Evolutionary conservation across 768 basidiomycete species (phyloP), one percentile per base, ranked within the genome.

Genomic region (Daedalea quercina): DNA sequence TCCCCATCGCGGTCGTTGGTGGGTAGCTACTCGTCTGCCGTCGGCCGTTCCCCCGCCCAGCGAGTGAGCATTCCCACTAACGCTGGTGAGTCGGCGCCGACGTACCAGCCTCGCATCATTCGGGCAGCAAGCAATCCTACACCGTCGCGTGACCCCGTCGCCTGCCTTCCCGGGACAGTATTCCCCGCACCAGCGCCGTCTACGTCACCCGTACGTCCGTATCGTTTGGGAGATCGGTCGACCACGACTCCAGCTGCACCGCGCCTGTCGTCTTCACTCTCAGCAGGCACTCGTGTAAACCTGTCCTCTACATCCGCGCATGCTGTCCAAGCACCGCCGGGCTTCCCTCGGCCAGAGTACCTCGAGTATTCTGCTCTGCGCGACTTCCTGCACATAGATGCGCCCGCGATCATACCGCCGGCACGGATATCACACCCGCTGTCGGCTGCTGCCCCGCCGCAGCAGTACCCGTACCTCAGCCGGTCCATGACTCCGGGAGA

Each of bases 351-450:
- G 19, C 90, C 90, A 1, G 69, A 81, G 0, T 92, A 92, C 66
- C 76, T 92, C 51, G 85, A 88, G 41, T 76, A 87, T 65, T 88
- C 88, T 1, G 79, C 86, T 1, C 70, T 92, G 52, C 82, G 85
- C 51, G 73, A 90, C 59, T 67, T 87, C 49, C 70, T 91, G 9
- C 82, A 81, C 52, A 81, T 84, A 0, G 77, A 77, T 44, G 61
- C 66, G 8, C 77, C 83, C 55, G 50, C 51, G 47, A 35, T 57
- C 48, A 17, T 41, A 28, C 47, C 54, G 23, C 42, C 55, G 47
- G 17, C 15, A 23, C 22, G 50, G 3, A 41, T 22, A 51, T 50
- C 24, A 44, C 54, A n/a, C 47, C 40, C 41, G 28, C 50, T 6
- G 47, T 52, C 35, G 11, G 17, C 44, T 19, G 17, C 17, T 28